phyloP scores from a whole-genome alignment of 2,329 filamentous ascomycete genomes.

The Beauveria australis region DNA sequence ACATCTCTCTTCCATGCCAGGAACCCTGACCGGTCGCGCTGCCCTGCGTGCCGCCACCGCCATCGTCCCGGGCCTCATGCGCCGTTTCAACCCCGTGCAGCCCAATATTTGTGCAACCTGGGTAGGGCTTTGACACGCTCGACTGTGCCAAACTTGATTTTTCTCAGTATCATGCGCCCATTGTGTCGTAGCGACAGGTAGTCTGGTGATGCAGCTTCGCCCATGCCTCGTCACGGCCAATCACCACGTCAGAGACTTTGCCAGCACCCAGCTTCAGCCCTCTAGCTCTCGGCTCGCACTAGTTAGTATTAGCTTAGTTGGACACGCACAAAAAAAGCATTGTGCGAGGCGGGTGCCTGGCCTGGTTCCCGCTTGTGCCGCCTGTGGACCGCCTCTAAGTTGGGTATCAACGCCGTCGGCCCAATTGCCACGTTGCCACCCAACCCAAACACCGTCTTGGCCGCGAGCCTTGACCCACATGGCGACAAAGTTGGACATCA shows the following conservation, averaged over 20 bases:
- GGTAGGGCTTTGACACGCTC: neutral
- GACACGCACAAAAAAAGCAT: neutral
- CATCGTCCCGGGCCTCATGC: neutral
- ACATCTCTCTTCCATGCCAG: neutral
- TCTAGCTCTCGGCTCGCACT: neutral
- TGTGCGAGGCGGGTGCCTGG: constrained; percentile 9
- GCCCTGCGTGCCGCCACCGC: neutral
- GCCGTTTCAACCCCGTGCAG: neutral
- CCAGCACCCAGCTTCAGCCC: neutral
- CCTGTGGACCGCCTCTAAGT: constrained; percentile 4
- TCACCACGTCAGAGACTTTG: neutral
- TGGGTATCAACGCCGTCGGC: constrained; percentile 10
- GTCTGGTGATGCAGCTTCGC: neutral
- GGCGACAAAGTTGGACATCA: neutral
- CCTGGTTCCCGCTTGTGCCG: constrained; percentile 8
- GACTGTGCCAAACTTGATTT: neutral
- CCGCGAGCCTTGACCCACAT: constrained; percentile 1
- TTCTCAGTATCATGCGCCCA: constrained; percentile 1
- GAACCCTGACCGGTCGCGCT: neutral
- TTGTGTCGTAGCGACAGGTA: neutral
- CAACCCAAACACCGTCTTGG: constrained; percentile 4
- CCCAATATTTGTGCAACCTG: neutral
- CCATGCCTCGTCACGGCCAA: neutral
- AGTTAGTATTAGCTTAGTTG: no score
- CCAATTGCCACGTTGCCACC: constrained; percentile 10